A percentile compares a stretch with the other conserved stretches of the same genome.
phyloP scores from a whole-genome alignment of 1,284 basidiomycete genomes.

The Cutaneotrichosporon dermatis region DNA sequence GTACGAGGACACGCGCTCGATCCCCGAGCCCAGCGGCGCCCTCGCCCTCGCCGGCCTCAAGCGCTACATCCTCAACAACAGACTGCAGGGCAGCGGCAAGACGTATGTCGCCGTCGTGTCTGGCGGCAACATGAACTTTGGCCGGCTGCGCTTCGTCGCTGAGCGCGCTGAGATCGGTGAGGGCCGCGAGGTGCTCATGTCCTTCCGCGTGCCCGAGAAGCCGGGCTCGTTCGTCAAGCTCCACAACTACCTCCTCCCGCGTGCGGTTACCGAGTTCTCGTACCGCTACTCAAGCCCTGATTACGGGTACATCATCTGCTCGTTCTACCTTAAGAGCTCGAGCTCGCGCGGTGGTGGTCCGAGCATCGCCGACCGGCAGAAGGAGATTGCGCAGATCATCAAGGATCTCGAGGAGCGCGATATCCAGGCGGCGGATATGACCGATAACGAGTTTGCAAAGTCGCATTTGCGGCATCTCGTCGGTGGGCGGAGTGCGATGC shows the following conservation, averaged over 20 bases:
- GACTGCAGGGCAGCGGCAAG: constrained; percentile 74
- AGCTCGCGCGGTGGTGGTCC: constrained; percentile 39
- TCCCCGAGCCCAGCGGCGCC: constrained; percentile 97
- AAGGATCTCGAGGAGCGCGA: constrained; percentile 59
- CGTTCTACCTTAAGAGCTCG: constrained; percentile 72
- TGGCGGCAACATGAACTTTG: constrained; percentile 99
- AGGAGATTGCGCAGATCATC: constrained; percentile 68
- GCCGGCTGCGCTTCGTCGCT: constrained; percentile 89
- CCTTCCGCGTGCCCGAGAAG: constrained; percentile 85
- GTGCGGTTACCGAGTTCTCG: constrained; percentile 93
- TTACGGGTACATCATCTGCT: constrained; percentile 78
- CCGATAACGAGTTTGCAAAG: constrained; percentile 93
- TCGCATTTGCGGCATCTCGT: constrained; percentile 92
- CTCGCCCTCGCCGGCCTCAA: constrained; percentile 89
- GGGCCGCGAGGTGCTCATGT: constrained; percentile 85
- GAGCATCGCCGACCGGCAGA: constrained; percentile 54
- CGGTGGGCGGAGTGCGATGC: constrained; percentile 71
- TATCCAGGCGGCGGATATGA: constrained; percentile 84
- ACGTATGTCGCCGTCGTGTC: constrained; percentile 87
- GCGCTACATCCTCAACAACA: constrained; percentile 74
- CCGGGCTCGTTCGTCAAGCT: constrained; percentile 90
- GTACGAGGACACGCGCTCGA: constrained; percentile 92
- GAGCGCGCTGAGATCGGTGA: constrained; percentile 97
- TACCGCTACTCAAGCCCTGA: constrained; percentile 65
- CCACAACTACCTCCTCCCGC: constrained; percentile 81